phyloP scores from a whole-genome alignment of 2,329 filamentous ascomycete genomes.

The Monascus ruber region DNA sequence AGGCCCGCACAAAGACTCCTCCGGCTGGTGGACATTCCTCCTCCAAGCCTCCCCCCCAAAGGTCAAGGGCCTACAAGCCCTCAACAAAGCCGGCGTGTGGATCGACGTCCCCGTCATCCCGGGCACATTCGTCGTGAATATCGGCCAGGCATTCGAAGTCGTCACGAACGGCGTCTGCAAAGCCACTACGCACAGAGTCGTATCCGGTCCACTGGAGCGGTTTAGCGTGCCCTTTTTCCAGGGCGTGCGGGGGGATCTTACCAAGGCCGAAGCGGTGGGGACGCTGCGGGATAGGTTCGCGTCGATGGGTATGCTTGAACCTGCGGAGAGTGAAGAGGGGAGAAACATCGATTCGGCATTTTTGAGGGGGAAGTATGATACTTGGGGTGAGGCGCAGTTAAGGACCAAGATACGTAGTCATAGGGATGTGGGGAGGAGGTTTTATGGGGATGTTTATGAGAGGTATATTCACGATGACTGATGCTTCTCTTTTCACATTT shows the following conservation, averaged over 20 bases:
- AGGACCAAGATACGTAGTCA: conserved; percentile 45
- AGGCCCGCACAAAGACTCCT: conserved; percentile 52
- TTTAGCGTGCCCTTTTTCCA: conserved; percentile 38
- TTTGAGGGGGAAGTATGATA: conserved; percentile 39
- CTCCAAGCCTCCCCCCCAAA: conserved; percentile 46
- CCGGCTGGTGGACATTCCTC: conserved; percentile 54
- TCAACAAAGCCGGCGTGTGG: conserved; percentile 33
- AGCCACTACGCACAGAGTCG: conserved; percentile 32
- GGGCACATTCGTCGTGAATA: conserved; percentile 34
- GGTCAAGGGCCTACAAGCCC: conserved; percentile 33
- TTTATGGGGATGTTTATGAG: conserved; percentile 39
- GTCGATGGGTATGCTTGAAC: conserved; percentile 15
- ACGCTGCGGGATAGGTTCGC: conserved; percentile 30
- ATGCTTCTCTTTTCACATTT: not conserved
- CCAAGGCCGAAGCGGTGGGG: conserved; percentile 32
- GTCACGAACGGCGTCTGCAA: conserved; percentile 35
- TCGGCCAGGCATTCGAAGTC: conserved; percentile 32
- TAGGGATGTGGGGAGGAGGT: conserved; percentile 36
- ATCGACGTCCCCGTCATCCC: conserved; percentile 28
- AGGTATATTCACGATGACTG: conserved; percentile 20
- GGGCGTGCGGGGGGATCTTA: conserved; percentile 38
- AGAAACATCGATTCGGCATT: conserved; percentile 39
- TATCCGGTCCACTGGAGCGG: conserved; percentile 34
- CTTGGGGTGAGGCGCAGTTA: conserved; percentile 45
- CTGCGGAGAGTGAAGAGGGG: conserved; percentile 11